phyloP scores from a whole-genome alignment of 1,284 basidiomycete genomes.

The Tilletiaria anomala region DNA sequence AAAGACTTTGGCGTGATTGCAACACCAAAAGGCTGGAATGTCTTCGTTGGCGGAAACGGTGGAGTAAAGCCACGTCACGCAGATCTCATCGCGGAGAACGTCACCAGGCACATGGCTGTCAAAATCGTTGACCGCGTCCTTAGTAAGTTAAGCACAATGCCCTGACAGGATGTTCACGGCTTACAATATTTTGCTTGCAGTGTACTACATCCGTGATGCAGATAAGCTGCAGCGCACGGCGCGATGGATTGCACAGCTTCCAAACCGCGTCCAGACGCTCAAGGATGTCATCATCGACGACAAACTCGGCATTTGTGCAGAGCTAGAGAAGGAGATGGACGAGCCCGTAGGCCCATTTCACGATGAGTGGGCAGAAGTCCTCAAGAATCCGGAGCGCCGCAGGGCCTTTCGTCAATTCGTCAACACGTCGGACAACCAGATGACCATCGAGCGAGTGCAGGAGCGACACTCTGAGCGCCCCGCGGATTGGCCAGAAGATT shows the following conservation, averaged over 20 bases:
- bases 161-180: too few relatives aligned
- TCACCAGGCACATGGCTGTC: constrained; percentile 41
- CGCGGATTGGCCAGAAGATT: constrained; percentile 55
- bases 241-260: constrained; percentile 58
- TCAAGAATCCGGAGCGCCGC: constrained; percentile 48
- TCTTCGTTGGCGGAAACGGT: constrained; percentile 61
- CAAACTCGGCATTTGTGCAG: constrained; percentile 57
- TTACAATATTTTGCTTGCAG: not conserved
- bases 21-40: constrained; percentile 50
- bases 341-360: constrained; percentile 53
- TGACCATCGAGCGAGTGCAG: constrained; percentile 48
- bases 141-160: constrained; percentile 4
- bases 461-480: constrained; percentile 56
- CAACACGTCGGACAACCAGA: constrained; percentile 50
- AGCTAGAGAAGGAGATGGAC: constrained; percentile 59
- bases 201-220: constrained; percentile 58
- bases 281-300: constrained; percentile 58
- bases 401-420: constrained; percentile 56
- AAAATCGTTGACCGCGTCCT: constrained; percentile 57
- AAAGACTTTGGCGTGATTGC: constrained; percentile 67
- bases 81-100: constrained; percentile 44
- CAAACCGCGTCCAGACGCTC: constrained; percentile 55
- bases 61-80: constrained; percentile 54
- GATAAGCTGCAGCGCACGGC: constrained; percentile 50
- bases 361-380: constrained; percentile 58